Conservation (phyloP, 305 asterid genomes). For the Fraxinus xanthoxyloides region DNA sequence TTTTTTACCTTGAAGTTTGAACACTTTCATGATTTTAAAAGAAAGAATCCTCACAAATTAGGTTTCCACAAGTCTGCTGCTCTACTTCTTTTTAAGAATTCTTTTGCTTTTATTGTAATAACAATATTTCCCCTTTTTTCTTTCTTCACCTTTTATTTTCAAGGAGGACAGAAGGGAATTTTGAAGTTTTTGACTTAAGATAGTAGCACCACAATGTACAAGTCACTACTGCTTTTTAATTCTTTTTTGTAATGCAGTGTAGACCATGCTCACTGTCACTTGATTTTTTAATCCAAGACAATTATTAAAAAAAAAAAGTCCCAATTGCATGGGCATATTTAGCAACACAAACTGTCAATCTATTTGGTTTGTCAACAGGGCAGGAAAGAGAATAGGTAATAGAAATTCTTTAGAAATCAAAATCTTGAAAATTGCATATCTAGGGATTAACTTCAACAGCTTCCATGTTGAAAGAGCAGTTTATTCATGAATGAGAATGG, state of each 20-base stretch:
- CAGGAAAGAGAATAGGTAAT: slow-evolving; percentile 12
- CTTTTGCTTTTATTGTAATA: not conserved
- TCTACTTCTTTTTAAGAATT: not conserved
- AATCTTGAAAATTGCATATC: not conserved
- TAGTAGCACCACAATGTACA: not conserved
- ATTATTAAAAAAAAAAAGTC: not conserved
- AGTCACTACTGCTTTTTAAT: not conserved
- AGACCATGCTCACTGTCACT: not conserved
- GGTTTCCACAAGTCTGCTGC: not conserved
- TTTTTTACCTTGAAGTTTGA: not conserved
- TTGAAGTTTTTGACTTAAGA: not conserved
- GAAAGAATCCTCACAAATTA: slow-evolving; percentile 1
- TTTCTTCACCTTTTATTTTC: not conserved
- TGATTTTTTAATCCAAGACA: slow-evolving; percentile 17
- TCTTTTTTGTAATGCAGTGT: slow-evolving; percentile 11
- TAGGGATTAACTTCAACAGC: not conserved
- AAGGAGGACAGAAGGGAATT: not conserved
- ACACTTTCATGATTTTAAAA: slow-evolving; percentile 5
- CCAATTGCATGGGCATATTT: not conserved
- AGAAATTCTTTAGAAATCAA: not conserved
- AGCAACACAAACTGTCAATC: not conserved
- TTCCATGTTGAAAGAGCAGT: slow-evolving; percentile 13
- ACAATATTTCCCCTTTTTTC: not conserved
- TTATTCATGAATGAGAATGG: slow-evolving; percentile 13
- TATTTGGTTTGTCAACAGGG: slow-evolving; percentile 9